These are phyloP conservation scores for Cyphellophora europaea DNA, from an alignment of 2,329 filamentous ascomycete species.

Conservation along the genomic window DNA sequence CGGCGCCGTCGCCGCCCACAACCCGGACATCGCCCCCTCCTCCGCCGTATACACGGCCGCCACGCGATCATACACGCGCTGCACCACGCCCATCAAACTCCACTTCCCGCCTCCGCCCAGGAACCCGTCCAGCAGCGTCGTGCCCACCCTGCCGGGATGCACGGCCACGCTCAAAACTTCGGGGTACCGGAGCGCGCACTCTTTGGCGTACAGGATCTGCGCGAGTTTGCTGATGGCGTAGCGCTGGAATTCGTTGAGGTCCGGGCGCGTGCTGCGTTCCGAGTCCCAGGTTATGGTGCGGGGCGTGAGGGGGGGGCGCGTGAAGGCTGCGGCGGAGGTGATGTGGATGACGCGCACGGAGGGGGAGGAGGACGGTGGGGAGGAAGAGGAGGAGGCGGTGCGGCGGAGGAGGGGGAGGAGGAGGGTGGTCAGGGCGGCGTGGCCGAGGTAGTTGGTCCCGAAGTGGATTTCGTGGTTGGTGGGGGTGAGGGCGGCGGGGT, in stretches of 20 bases:
- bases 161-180: constrained; percentile 33
- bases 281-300: not conserved
- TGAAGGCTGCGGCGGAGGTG: constrained; percentile 21
- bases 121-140: constrained; percentile 26
- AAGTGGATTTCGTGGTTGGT: constrained; percentile 44
- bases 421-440: constrained; percentile 37
- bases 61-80: constrained; percentile 2
- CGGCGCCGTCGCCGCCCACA: constrained; percentile 33
- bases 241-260: constrained; percentile 24
- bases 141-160: constrained; percentile 41
- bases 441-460: constrained; percentile 44
- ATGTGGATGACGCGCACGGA: constrained; percentile 39
- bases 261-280: constrained; percentile 28
- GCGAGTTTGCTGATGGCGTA: constrained; percentile 44
- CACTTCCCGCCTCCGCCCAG: constrained; percentile 5
- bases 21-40: constrained; percentile 30
- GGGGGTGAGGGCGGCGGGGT: constrained; percentile 26
- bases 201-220: constrained; percentile 37
- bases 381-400: constrained; percentile 28
- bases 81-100: constrained; percentile 2
- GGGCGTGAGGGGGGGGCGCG: constrained; percentile 11
- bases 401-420: constrained; percentile 33
- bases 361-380: constrained; percentile 9
- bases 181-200: constrained; percentile 35
- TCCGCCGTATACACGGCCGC: constrained; percentile 18